Base-by-base conservation (phyloP, 2,329 filamentous ascomycete genomes). In the Zopfia rhizophila region DNA sequence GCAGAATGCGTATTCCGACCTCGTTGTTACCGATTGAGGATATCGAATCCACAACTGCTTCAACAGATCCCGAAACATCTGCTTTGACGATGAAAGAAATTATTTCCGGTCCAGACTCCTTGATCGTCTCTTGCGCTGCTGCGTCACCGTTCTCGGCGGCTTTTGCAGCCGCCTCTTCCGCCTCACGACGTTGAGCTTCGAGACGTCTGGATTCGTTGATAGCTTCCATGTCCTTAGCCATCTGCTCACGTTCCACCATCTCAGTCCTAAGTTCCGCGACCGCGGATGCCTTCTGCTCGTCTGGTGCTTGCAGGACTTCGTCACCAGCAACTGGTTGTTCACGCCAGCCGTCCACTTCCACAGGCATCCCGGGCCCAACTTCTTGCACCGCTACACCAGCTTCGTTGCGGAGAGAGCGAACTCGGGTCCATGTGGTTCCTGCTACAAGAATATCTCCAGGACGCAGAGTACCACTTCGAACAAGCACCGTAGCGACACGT, bases 301-400 rank as follows among this genome's bases (percentile, higher is more conserved):
- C 85, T 0, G 82, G 78, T 1, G 92, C 90, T 73, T 97, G 89
- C 1, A 99, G 78, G 7, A 96, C 87, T 75, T 91, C 85, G 61
- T 95, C 90, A 37, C 95, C 95, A 1, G 94, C 93, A 17, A 83
- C 81, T 1, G 94, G 93, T 55, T 91, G 87, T 24, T 91, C 89
- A 60, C 87, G 86, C 94, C 94, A 99, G n/a, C 94, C 94, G 52
- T 97, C 85, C 14, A 99, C 84, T 71, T 97, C 91, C 3, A 96
- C 89, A 0, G 95, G 91, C 19, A 87, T 94, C 24, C 94, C 94
- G 0, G 94, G 95, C 0, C 86, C 84, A 11, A 91, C 92, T 70
- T 91, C 86, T 1, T 77, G 59, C 12, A 97, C 76, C 10, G 86
- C 79, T 2, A 81, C 74, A 14, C 94, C 93, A 4, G 88, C 88